Percentiles rank a stretch among this genome's conserved stretches.
These are phyloP conservation scores for Aspergillus mulundensis DNA, from an alignment of 495 filamentous ascomycete species.

Conservation along the genomic window DNA sequence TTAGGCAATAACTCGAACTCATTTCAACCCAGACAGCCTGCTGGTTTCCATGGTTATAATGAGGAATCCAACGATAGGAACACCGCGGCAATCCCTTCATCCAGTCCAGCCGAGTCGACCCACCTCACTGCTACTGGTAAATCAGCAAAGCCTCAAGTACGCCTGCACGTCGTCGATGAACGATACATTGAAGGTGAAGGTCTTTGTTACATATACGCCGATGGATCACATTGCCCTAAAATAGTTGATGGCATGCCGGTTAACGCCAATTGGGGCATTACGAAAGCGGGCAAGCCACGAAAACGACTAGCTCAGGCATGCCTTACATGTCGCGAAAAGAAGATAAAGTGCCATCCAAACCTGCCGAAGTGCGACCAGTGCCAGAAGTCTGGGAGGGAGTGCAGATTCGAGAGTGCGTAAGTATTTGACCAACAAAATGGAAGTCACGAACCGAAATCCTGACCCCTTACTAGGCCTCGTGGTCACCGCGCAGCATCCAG, in stretches of 20 bases:
- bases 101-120: constrained; percentile 15
- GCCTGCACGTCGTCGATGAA: constrained; percentile 48
- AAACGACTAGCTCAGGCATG: constrained; percentile 88
- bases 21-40: constrained; percentile 10
- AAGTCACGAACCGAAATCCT: not conserved
- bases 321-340: constrained; percentile 89
- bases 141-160: constrained; percentile 19
- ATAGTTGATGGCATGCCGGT: constrained; percentile 80
- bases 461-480: constrained; percentile 29
- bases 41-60: constrained; percentile 16
- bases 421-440: constrained; percentile 29
- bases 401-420: constrained; percentile 86
- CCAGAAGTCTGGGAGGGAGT: constrained; percentile 79
- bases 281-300: constrained; percentile 86
- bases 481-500: constrained; percentile 33
- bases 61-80: constrained; percentile 17
- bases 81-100: constrained; percentile 17
- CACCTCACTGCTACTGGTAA: constrained; percentile 5
- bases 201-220: constrained; percentile 81
- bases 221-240: constrained; percentile 77
- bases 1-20: not conserved
- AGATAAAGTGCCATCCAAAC: constrained; percentile 92
- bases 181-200: constrained; percentile 68
- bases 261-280: constrained; percentile 89
- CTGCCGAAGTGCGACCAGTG: constrained; percentile 83